phyloP scores from a whole-genome alignment of 139 green algal genomes.

The Dunaliella sp. region DNA sequence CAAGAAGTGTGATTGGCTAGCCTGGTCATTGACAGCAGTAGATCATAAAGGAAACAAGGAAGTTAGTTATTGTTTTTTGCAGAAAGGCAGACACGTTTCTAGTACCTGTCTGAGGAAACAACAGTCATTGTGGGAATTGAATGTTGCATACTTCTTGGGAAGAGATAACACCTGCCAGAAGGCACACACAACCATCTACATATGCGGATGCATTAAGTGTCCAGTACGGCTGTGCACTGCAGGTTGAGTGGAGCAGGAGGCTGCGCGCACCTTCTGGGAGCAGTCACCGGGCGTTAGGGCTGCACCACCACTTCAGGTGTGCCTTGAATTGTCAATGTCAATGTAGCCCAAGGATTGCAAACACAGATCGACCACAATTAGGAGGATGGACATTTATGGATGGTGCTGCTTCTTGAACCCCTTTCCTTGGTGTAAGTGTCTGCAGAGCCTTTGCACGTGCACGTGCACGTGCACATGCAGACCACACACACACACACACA shows the following conservation, averaged over 20 bases:
- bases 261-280: neutral
- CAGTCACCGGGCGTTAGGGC: neutral
- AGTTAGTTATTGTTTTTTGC: too few species aligned
- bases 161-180: too few species aligned
- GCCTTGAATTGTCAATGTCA: neutral
- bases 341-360: neutral
- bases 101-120: too few species aligned
- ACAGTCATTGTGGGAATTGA: too few species aligned
- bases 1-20: too few species aligned
- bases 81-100: too few species aligned
- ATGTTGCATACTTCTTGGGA: too few species aligned
- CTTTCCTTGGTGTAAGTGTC: neutral
- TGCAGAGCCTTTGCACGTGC: neutral
- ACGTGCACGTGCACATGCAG: neutral
- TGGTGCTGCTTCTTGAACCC: neutral
- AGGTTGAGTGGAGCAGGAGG: neutral
- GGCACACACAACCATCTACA: neutral
- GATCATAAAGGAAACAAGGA: too few species aligned
- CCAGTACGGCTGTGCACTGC: neutral
- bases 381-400: too few species aligned
- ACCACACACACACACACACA: too few species aligned
- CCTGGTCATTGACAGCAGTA: too few species aligned
- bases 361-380: too few species aligned
- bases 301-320: neutral
- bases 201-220: neutral